These are phyloP conservation scores for Cucurbita argyrosperma DNA, from an alignment of 306 rosid species.

Conservation along the genomic window DNA sequence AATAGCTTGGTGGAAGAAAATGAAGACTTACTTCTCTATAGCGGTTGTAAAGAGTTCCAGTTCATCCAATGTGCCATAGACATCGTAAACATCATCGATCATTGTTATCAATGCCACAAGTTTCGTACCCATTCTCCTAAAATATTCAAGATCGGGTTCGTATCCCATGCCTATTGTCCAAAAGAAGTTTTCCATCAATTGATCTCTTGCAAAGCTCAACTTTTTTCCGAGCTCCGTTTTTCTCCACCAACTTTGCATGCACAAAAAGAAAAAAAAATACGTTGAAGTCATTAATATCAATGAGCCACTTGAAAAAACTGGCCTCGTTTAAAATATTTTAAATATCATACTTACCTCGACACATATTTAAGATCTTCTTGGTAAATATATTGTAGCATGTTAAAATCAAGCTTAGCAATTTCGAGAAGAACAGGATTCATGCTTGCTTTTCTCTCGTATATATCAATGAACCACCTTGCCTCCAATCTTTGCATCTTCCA, in stretches of 20 bases:
- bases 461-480: constrained; percentile 8
- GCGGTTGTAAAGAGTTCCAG: neutral
- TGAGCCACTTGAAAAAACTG: too few relatives aligned
- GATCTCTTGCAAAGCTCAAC: neutral
- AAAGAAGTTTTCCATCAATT: neutral
- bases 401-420: too few relatives aligned
- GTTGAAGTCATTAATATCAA: too few relatives aligned
- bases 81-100: too few relatives aligned
- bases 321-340: too few relatives aligned
- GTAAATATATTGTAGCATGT: too few relatives aligned
- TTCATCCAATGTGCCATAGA: too few relatives aligned
- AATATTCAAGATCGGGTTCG: neutral
- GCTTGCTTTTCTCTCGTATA: neutral
- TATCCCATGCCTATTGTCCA: neutral
- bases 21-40: neutral
- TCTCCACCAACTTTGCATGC: neutral
- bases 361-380: too few relatives aligned
- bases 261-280: neutral
- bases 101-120: neutral
- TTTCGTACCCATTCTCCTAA: neutral
- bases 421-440: neutral
- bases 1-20: too few relatives aligned
- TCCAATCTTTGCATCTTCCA: neutral
- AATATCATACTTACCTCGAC: too few relatives aligned
- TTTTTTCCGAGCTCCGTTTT: neutral